A percentile compares a stretch with the other conserved stretches of the same genome.
These are phyloP conservation scores for Cytospora schulzeri DNA, from an alignment of 2,329 filamentous ascomycete genomes.

Conservation along the genomic window DNA sequence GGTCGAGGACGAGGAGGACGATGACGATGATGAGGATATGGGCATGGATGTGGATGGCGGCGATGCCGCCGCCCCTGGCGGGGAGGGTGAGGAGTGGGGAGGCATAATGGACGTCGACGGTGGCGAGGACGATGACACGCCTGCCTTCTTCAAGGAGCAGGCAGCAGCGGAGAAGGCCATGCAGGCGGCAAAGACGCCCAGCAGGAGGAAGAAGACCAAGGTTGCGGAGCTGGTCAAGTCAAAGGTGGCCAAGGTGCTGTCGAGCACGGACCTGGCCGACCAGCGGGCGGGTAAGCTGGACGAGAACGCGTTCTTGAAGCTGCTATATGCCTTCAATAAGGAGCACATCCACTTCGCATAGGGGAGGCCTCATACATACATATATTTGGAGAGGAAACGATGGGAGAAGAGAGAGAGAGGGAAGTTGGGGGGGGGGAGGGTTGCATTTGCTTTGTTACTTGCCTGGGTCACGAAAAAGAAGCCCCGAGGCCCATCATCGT, in stretches of 20 bases:
- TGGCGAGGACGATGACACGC: constrained; percentile 69
- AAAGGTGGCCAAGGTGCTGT: constrained; percentile 84
- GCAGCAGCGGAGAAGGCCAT: constrained; percentile 42
- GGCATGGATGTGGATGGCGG: constrained; percentile 45
- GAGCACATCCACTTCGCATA: constrained; percentile 90
- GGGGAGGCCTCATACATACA: neutral
- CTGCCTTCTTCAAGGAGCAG: constrained; percentile 78
- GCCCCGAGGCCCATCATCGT: constrained; percentile 14
- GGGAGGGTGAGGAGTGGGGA: constrained; percentile 49
- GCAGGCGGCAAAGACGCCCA: constrained; percentile 58
- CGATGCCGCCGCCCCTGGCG: constrained; percentile 41
- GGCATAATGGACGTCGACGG: constrained; percentile 54
- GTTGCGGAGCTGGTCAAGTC: constrained; percentile 79
- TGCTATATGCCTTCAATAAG: constrained; percentile 82
- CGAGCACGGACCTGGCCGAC: constrained; percentile 78
- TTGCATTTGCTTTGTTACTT: neutral
- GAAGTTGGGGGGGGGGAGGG: neutral
- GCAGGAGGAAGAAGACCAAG: constrained; percentile 76
- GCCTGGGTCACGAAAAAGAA: neutral
- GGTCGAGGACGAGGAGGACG: constrained; percentile 42
- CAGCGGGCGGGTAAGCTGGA: constrained; percentile 85
- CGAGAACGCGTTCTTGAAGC: constrained; percentile 85
- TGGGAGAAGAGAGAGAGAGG: neutral
- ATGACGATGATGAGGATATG: constrained; percentile 32
- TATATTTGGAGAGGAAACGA: neutral